Evolutionary conservation across 108 stramenopile genomes (phyloP), one percentile per base, ranked within the genome.

Genomic region (Epipyxis sp.): DNA sequence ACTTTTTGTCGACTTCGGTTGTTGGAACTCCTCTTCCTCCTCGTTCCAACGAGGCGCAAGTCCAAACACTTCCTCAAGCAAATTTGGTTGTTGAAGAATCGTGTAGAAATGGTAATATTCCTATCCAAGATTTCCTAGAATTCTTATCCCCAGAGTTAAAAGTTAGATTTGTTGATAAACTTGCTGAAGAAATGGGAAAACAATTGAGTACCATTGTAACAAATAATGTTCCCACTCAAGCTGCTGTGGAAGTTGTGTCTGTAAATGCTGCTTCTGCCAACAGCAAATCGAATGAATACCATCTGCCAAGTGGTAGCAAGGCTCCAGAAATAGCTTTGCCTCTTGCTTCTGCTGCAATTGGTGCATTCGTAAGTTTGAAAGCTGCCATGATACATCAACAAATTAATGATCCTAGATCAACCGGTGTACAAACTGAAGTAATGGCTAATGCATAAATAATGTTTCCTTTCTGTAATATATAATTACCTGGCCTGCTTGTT

Each of bases 311-410:
- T 65, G 61, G 61, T 32, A 25, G 20, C 20, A 65, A 42, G n/a
- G 45, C 81, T 0, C 85, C 85, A 3, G 83, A 84, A 69, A 84
- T 84, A 35, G 83, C 83, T 40, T 34, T 84, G 61, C 85, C 85
- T 13, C 78, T 85, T 46, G 85, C 85, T 1, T 84, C 82, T 72
- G 85, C 85, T 1, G 85, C 85, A n/a, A n/a, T 85, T 20, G 79
- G 82, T 0, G 85, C 85, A 42, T 85, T 83, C 32, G 37, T 82
- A 77, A 65, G n/a, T n/a, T n/a, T n/a, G n/a, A n/a, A n/a, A n/a
- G n/a, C n/a, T n/a, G n/a, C n/a, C n/a, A n/a, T n/a, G n/a, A n/a
- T n/a, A n/a, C n/a, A n/a, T n/a, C n/a, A n/a, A n/a, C n/a, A n/a
- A n/a, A n/a, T n/a, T n/a, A n/a, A n/a, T n/a, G n/a, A n/a, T n/a